These are phyloP conservation scores for Tilletia setariae DNA, from an alignment of 1,284 basidiomycete species.

Conservation along the genomic window DNA sequence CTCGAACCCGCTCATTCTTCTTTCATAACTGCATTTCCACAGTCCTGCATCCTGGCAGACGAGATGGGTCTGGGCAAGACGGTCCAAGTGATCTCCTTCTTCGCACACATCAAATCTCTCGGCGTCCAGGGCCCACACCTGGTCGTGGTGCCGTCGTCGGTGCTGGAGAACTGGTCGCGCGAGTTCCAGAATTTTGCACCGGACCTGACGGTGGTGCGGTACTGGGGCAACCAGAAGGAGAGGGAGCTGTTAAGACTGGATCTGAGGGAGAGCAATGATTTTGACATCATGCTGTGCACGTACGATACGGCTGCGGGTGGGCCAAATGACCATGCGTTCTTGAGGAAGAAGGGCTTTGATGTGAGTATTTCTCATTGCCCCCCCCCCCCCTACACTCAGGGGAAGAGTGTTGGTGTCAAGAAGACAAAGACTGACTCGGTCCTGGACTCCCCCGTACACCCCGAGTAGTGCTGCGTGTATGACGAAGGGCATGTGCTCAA, in stretches of 20 bases:
- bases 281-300: slow-evolving; percentile 93
- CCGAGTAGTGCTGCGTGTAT: slow-evolving; percentile 66
- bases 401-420: too few species aligned
- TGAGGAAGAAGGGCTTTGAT: slow-evolving; percentile 80
- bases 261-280: slow-evolving; percentile 60
- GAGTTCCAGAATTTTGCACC: slow-evolving; percentile 91
- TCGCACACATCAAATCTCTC: slow-evolving; percentile 78
- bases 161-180: slow-evolving; percentile 95
- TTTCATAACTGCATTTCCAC: background rate
- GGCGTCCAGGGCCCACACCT: slow-evolving; percentile 81
- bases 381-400: too few species aligned
- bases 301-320: slow-evolving; percentile 86
- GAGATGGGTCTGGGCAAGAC: slow-evolving; percentile 87
- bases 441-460: too few species aligned
- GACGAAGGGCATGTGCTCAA: slow-evolving; percentile 96
- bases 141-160: slow-evolving; percentile 84
- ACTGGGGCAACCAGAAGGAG: slow-evolving; percentile 89
- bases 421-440: too few species aligned
- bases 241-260: slow-evolving; percentile 73
- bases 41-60: slow-evolving; percentile 18
- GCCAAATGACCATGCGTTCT: slow-evolving; percentile 81
- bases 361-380: too few species aligned
- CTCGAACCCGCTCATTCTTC: background rate
- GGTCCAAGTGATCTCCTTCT: slow-evolving; percentile 94
- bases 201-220: slow-evolving; percentile 76